Evolutionary conservation across 768 basidiomycete species (phyloP).

Genomic region (Rossbeevera mucosa): DNA sequence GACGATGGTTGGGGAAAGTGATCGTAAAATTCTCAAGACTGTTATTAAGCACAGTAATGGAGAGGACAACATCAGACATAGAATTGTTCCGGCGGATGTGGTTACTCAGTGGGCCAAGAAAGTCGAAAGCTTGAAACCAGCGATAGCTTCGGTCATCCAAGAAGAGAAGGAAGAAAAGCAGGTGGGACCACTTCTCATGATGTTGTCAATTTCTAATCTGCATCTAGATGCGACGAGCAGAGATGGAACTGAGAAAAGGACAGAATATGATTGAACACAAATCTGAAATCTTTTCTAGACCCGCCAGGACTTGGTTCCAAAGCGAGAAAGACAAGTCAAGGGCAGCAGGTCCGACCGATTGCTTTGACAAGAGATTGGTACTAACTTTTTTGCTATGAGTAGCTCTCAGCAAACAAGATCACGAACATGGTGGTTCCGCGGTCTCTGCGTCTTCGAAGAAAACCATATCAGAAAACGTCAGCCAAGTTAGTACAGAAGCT

Average conservation of each 20-base stretch:
- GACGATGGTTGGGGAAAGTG: constrained; percentile 91
- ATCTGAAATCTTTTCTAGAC: constrained; percentile 87
- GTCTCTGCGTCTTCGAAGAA: constrained; percentile 38
- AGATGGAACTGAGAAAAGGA: constrained; percentile 94
- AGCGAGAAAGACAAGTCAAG: constrained; percentile 74
- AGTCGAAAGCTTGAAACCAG: constrained; percentile 65
- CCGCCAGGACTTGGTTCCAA: constrained; percentile 99
- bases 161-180: constrained; percentile 97
- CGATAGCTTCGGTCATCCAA: constrained; percentile 71
- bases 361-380: neutral
- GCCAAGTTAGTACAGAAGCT: constrained; percentile 36
- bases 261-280: constrained; percentile 94
- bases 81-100: constrained; percentile 75
- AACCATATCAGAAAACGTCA: constrained; percentile 26
- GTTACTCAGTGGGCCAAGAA: constrained; percentile 66
- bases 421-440: constrained; percentile 51
- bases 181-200: constrained; percentile 38
- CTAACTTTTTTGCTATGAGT: constrained; percentile 9
- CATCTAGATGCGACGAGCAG: constrained; percentile 73
- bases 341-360: constrained; percentile 57
- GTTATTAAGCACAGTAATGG: constrained; percentile 84
- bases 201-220: constrained; percentile 9
- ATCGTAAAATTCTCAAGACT: constrained; percentile 93
- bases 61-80: constrained; percentile 82
- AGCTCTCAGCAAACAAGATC: constrained; percentile 75